Conservation (phyloP, 139 green algal species). For the Monoraphidium neglectum region DNA sequence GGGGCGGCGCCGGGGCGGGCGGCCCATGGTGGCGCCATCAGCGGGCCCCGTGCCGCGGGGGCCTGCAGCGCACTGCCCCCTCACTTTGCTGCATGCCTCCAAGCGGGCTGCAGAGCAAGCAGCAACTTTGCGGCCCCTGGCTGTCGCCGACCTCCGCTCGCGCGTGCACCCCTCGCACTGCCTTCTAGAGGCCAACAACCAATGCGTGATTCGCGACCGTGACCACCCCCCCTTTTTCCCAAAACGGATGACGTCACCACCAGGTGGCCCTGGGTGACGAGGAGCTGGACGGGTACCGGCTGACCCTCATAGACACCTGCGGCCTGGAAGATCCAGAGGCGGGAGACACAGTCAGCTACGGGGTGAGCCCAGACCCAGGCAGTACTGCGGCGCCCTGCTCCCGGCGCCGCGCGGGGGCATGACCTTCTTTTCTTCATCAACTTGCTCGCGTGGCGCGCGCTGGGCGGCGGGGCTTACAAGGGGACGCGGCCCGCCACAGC, state of each 20-base stretch:
- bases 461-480: too few relatives aligned
- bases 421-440: too few relatives aligned
- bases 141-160: neutral
- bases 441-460: too few relatives aligned
- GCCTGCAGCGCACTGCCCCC: too few relatives aligned
- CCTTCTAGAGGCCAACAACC: conserved; percentile 2
- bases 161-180: neutral
- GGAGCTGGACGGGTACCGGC: conserved; percentile 36
- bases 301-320: conserved; percentile 66
- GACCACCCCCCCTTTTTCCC: neutral
- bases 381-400: neutral
- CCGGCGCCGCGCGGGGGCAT: too few relatives aligned
- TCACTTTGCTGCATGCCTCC: too few relatives aligned
- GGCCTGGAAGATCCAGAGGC: conserved; percentile 61
- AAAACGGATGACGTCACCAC: neutral
- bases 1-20: too few relatives aligned
- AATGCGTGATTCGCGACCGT: neutral
- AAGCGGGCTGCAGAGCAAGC: too few relatives aligned
- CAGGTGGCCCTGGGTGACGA: conserved; percentile 12
- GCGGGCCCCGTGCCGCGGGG: too few relatives aligned
- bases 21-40: too few relatives aligned
- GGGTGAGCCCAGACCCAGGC: conserved; percentile 23
- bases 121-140: neutral
- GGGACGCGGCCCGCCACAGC: too few relatives aligned
- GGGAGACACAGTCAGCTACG: conserved; percentile 54